Evolutionary conservation across 345 rosid genomes (phyloP).

Genomic region (Acer negundo): DNA sequence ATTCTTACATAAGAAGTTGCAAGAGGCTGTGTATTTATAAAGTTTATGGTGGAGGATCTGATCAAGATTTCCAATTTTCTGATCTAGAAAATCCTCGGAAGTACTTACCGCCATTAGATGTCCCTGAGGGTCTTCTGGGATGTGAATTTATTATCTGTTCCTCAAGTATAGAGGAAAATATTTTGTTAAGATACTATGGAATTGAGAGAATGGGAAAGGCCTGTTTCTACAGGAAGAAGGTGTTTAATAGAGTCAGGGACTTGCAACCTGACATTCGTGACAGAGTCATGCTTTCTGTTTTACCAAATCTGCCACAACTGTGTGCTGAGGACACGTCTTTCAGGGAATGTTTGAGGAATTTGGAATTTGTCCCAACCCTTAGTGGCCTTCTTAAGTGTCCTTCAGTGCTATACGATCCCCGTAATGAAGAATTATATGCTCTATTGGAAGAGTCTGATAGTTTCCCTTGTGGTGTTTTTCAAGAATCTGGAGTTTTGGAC

Average conservation of each 20-base stretch:
- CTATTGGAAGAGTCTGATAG: constrained; percentile 78
- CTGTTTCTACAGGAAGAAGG: constrained; percentile 67
- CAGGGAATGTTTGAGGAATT: constrained; percentile 63
- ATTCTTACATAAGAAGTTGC: constrained; percentile 58
- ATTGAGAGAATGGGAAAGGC: constrained; percentile 80
- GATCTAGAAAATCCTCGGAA: constrained; percentile 76
- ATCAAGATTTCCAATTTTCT: constrained; percentile 54
- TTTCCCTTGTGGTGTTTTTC: constrained; percentile 73
- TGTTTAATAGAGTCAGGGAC: constrained; percentile 57
- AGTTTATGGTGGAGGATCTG: constrained; percentile 52
- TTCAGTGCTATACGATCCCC: constrained; percentile 77
- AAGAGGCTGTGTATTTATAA: constrained; percentile 70
- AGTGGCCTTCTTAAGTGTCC: constrained; percentile 68
- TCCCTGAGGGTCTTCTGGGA: constrained; percentile 67
- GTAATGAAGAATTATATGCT: constrained; percentile 80
- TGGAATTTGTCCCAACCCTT: constrained; percentile 83
- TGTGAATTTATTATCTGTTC: constrained; percentile 60
- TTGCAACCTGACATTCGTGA: constrained; percentile 80
- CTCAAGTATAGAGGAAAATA: constrained; percentile 63
- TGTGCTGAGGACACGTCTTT: constrained; percentile 73
- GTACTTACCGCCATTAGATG: constrained; percentile 72
- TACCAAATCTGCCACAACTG: constrained; percentile 79
- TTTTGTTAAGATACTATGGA: constrained; percentile 66
- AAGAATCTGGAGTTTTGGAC: constrained; percentile 67
- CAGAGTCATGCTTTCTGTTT: constrained; percentile 70